Evolutionary conservation across 2,329 filamentous ascomycete species (phyloP), one percentile per base, ranked within the genome.

Genomic region (Pezizomycotina sp.): DNA sequence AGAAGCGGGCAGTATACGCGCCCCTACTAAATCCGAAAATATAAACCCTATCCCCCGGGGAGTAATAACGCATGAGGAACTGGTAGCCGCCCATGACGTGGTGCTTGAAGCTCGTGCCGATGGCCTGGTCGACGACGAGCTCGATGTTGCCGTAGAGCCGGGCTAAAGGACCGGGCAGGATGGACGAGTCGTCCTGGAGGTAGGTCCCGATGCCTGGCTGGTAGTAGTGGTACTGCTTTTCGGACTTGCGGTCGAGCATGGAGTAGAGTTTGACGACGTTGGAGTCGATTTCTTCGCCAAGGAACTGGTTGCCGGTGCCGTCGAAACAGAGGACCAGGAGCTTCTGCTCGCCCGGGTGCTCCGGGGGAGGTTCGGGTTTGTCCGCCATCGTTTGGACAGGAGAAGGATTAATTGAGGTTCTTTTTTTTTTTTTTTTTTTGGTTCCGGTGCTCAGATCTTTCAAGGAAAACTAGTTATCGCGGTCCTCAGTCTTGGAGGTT

Each of bases 1-100:
- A 56, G 46, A 68, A 66, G 14, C 61, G 61, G n/a, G 65, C 65
- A 1, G 62, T 66, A 45, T 63, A 67, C 8, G 65, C 64, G 2
- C 65, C 65, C 14, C 65, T 60, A 5, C 60, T 63, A 48, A 68
- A 68, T 8, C 65, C 65, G 30, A 68, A 68, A 47, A 68, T 62
- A 46, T 67, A 69, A 21, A 69, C 65, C 31, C 61, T 60, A 43
- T 64, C 63, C 0, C 58, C 62, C 49, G 63, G 48, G 12, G 27
- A 43, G 23, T 68, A 68, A 48, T 64, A 65, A 6, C 62, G 59
- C 66, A 69, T 69, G 14, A 69, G 45, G 37, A 69, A 69, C 2
- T 60, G 55, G 43, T 69, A 69, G 0, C 64, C 66, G 4, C 59
- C 61, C 31, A 64, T 60, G 5, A 69, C 63, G 38, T 69, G 66